Conservation (phyloP, 2,329 filamentous ascomycete genomes). For the Microdochium paspali region DNA sequence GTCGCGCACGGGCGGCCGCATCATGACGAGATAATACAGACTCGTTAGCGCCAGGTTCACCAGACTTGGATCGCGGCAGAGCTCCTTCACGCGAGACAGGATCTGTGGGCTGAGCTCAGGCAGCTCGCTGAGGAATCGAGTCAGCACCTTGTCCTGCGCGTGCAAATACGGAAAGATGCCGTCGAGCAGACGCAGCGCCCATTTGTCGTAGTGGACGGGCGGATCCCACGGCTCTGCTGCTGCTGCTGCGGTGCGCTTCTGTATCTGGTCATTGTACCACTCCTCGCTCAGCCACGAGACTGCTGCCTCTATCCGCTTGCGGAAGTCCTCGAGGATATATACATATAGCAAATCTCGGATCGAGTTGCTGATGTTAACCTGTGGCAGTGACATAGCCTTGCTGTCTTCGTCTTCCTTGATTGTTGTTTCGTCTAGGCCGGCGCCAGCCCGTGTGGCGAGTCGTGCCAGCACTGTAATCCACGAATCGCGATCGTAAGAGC, state of each 20-base stretch:
- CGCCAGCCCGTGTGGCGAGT: constrained; percentile 69
- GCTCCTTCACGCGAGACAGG: constrained; percentile 59
- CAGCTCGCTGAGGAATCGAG: constrained; percentile 85
- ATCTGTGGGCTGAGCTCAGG: constrained; percentile 67
- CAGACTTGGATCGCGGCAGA: constrained; percentile 58
- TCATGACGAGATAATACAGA: constrained; percentile 57
- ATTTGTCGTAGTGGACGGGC: constrained; percentile 65
- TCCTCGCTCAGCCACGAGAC: constrained; percentile 95
- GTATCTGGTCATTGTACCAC: constrained; percentile 84
- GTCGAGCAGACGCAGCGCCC: constrained; percentile 74
- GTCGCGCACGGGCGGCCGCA: constrained; percentile 55
- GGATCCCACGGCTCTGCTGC: constrained; percentile 32
- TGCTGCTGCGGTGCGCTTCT: constrained; percentile 28
- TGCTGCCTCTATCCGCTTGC: constrained; percentile 78
- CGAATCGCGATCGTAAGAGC: constrained; percentile 74
- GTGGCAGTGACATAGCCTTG: constrained; percentile 16
- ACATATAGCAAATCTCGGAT: constrained; percentile 75
- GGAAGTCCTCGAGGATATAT: constrained; percentile 88
- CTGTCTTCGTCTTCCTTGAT: constrained; percentile 47
- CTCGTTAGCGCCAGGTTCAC: constrained; percentile 55
- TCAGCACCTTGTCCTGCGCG: constrained; percentile 78
- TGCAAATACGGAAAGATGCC: constrained; percentile 88
- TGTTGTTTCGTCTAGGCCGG: constrained; percentile 53
- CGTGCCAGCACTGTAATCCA: constrained; percentile 86
- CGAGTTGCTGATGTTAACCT: constrained; percentile 43